Evolutionary conservation across 2,329 filamentous ascomycete genomes (phyloP), one percentile per base, ranked within the genome.

Genomic region (Atkinsonella hypoxylon): DNA sequence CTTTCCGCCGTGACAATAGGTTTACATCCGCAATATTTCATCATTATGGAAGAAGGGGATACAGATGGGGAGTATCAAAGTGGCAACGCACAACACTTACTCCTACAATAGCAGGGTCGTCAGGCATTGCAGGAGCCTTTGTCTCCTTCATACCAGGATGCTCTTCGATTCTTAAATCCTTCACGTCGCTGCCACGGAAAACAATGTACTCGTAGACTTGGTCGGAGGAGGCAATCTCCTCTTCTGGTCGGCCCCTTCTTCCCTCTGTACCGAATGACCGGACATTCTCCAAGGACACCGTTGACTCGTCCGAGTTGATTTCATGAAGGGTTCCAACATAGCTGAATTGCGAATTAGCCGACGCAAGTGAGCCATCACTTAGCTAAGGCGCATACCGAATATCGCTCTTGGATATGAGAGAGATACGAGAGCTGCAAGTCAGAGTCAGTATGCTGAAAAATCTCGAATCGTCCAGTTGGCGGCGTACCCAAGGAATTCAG

Each of bases 11-110:
- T 79, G 75, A 77, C 65, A 80, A 76, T 45, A 78, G 72, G 71
- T 94, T 95, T 88, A 93, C 88, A 95, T 95, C 90, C 90, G 89
- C 79, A 85, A 87, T 95, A 73, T 73, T 93, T 94, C 87, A 89
- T 95, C 90, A 95, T 81, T 62, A 61, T 68, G 71, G 73, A 65
- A 44, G 7, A 34, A 17, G 15, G 22, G 47, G 57, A 51, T 44
- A 48, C 45, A 51, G 18, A 51, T 39, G 17, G 22, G 40, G 48
- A 49, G 26, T 26, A 13, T 18, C 6, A 38, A 40, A 30, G 15
- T 26, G 8, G 20, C 10, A 43, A 39, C 26, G 26, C 26, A 26
- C 7, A 26, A 26, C 26, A 90, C 93, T 89, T 85, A 98, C 93
- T 67, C 88, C 89, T 58, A 98, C 81, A 63, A 98, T 97, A 49